Percentiles rank a stretch among this genome's conserved stretches.
These are phyloP conservation scores for Colletotrichum scovillei DNA, from an alignment of 2,329 filamentous ascomycete genomes.

Conservation along the genomic window DNA sequence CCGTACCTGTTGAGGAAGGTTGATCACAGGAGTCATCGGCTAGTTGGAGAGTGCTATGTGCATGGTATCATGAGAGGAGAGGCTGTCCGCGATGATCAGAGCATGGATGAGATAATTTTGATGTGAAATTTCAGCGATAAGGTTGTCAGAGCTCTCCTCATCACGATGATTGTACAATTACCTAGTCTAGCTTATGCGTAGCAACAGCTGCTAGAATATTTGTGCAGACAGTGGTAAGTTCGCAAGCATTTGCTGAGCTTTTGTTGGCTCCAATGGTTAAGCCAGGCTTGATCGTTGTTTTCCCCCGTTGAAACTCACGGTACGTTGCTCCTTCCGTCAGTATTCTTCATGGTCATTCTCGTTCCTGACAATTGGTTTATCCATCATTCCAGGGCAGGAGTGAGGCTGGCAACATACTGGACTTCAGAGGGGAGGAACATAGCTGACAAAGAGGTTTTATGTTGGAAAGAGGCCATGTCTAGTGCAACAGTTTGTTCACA, in stretches of 20 bases:
- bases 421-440: background rate
- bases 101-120: background rate
- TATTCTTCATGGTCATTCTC: background rate
- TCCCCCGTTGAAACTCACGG: background rate
- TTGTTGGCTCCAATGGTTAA: too few relatives aligned
- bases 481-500: background rate
- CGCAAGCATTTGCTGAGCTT: too few relatives aligned
- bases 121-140: background rate
- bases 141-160: background rate
- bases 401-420: too few relatives aligned
- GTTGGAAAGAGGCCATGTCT: background rate
- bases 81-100: conserved; percentile 34
- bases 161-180: too few relatives aligned
- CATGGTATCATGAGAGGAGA: conserved; percentile 52
- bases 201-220: too few relatives aligned
- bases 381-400: background rate
- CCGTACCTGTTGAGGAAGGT: conserved; percentile 37
- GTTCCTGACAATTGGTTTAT: background rate
- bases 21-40: background rate
- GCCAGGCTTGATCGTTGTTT: too few relatives aligned
- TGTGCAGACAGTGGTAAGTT: background rate
- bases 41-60: conserved; percentile 51
- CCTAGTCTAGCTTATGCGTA: too few relatives aligned
- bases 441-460: background rate
- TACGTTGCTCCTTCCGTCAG: background rate